Evolutionary conservation across 345 rosid genomes (phyloP).

Genomic region (Alliaria petiolata): DNA sequence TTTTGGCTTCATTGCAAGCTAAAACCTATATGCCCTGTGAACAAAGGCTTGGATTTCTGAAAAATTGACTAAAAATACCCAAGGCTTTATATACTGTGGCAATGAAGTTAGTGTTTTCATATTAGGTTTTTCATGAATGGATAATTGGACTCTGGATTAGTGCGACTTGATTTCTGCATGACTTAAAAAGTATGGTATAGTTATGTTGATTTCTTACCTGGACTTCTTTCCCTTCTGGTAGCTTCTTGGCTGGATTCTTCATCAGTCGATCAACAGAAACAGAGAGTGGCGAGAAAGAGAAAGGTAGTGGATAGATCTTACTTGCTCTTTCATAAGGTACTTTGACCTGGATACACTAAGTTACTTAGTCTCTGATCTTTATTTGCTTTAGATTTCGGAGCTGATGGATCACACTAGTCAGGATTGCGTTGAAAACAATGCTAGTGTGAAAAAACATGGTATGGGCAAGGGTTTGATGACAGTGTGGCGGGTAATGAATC

Average conservation of each 20-base stretch:
- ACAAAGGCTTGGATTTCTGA: too few species aligned
- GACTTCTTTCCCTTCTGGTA: constrained; percentile 28
- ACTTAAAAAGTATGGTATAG: background rate
- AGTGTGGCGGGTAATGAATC: constrained; percentile 74
- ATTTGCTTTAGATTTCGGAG: constrained; percentile 19
- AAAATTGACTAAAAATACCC: too few species aligned
- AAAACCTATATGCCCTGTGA: background rate
- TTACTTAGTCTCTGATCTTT: constrained; percentile 4
- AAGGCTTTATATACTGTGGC: background rate
- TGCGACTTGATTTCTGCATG: background rate
- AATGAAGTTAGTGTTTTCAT: background rate
- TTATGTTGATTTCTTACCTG: constrained; percentile 1
- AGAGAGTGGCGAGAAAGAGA: constrained; percentile 48
- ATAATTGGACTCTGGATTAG: background rate
- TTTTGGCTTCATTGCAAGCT: too few species aligned
- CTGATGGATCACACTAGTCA: constrained; percentile 24
- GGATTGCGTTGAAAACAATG: constrained; percentile 25
- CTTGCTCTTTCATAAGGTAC: background rate
- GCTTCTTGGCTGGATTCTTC: constrained; percentile 38
- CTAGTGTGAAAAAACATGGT: constrained; percentile 65
- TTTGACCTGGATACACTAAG: background rate
- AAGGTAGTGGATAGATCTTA: constrained; percentile 48
- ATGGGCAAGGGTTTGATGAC: constrained; percentile 98
- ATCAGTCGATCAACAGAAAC: constrained; percentile 37
- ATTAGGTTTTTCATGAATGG: background rate